Evolutionary conservation across 306 rosid genomes (phyloP).

Genomic region (Corylus avellana): DNA sequence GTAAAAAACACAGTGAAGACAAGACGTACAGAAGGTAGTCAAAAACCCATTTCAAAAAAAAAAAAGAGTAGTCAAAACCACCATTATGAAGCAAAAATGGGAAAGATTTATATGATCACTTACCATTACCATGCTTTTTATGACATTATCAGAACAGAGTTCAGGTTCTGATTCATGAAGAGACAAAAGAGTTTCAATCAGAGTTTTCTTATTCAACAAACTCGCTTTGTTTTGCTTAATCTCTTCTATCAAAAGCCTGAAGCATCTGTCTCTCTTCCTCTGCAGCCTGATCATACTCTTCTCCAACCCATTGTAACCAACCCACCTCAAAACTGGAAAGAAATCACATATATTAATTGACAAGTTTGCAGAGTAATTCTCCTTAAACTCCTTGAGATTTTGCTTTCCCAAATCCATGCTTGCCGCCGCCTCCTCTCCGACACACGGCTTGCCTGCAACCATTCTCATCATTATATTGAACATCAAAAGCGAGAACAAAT

Average conservation of each 20-base stretch:
- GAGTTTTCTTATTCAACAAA: neutral
- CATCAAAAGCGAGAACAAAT: neutral
- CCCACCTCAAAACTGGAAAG: slow-evolving; percentile 31
- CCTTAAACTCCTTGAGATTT: slow-evolving; percentile 19
- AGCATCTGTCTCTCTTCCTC: slow-evolving; percentile 16
- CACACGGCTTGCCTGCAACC: slow-evolving; percentile 36
- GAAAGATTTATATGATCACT: neutral
- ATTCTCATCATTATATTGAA: slow-evolving; percentile 35
- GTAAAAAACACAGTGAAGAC: neutral
- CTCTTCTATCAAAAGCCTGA: slow-evolving; percentile 22
- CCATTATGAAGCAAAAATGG: neutral
- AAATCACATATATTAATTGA: slow-evolving; percentile 30
- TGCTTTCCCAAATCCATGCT: slow-evolving; percentile 19
- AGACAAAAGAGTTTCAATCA: slow-evolving; percentile 9
- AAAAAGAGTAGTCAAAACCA: neutral
- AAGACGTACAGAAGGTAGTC: too few species aligned
- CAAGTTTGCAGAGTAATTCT: neutral
- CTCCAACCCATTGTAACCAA: slow-evolving; percentile 29
- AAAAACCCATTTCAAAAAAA: neutral
- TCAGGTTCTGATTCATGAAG: slow-evolving; percentile 18
- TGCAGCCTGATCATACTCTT: slow-evolving; percentile 33
- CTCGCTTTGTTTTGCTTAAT: slow-evolving; percentile 9
- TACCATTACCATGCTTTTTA: slow-evolving; percentile 24
- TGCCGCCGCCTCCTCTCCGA: slow-evolving; percentile 23
- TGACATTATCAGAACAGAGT: slow-evolving; percentile 12